A percentile compares a stretch with the other conserved stretches of the same genome.
phyloP scores from a whole-genome alignment of 495 filamentous ascomycete species.

The Tuber microsphaerosporum region DNA sequence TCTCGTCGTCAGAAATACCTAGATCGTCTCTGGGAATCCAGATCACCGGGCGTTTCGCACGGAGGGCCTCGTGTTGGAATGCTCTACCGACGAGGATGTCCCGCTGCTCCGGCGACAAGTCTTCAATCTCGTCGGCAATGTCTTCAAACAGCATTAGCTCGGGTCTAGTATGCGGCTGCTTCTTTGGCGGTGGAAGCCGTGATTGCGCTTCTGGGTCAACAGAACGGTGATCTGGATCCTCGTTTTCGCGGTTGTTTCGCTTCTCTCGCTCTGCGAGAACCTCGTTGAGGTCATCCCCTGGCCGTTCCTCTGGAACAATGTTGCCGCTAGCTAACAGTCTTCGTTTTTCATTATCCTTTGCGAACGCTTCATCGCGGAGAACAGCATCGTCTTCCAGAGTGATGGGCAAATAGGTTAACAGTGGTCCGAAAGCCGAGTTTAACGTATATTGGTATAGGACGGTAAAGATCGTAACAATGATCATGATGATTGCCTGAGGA shows the following conservation, averaged over 20 bases:
- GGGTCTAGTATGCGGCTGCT: slow-evolving; percentile 59
- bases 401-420: slow-evolving; percentile 85
- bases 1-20: slow-evolving; percentile 86
- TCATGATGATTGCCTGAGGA: slow-evolving; percentile 85
- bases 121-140: slow-evolving; percentile 86
- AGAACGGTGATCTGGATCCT: too few relatives aligned
- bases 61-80: slow-evolving; percentile 82
- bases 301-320: slow-evolving; percentile 49
- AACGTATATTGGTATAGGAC: slow-evolving; percentile 73
- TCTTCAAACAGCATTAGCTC: slow-evolving; percentile 69
- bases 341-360: slow-evolving; percentile 61
- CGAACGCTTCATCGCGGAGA: slow-evolving; percentile 78
- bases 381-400: slow-evolving; percentile 94
- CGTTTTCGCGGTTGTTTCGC: too few relatives aligned
- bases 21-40: slow-evolving; percentile 93
- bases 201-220: slow-evolving; percentile 22
- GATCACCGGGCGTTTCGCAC: slow-evolving; percentile 76
- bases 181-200: slow-evolving; percentile 43
- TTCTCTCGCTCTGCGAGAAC: slow-evolving; percentile 45
- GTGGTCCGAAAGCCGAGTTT: slow-evolving; percentile 75
- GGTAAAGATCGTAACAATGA: slow-evolving; percentile 63
- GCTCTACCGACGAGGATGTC: slow-evolving; percentile 79
- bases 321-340: slow-evolving; percentile 47
- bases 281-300: slow-evolving; percentile 46
- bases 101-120: slow-evolving; percentile 83